Evolutionary conservation across 148 eudicot genomes (phyloP), one percentile per base, ranked within the genome.

Genomic region (Nepenthes gracilis): DNA sequence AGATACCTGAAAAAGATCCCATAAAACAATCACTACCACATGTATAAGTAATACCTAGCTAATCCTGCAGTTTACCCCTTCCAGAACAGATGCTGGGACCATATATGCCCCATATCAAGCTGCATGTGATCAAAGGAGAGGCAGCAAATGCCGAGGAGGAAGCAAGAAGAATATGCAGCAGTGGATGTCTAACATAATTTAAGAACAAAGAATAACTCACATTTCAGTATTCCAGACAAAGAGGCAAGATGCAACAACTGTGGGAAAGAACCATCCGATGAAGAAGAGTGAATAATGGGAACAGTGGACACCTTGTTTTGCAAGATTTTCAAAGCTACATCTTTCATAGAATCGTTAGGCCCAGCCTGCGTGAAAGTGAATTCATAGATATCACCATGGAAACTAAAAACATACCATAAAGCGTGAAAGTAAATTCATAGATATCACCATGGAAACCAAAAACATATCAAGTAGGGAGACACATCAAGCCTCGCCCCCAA

Each of bases 161-260:
- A 40, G 15, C 1, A 52, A 1, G 55, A 32, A 12, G 8, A n/a
- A 6, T 52, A 12, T 12, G 14, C 58, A 9, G 12, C 32, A 35
- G 34, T 2, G 14, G 36, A 55, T 33, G 14, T 32, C 6, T 33
- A 35, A 4, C 6, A 35, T 35, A 6, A 9, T 55, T 33, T n/a
- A 54, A 40, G 10, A 40, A 15, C 15, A 60, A 67, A 33, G 1
- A 12, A 11, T 60, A 70, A 52, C 91, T 77, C 61, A 87, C 97
- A 85, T 62, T 87, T 85, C 14, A 90, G 80, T 47, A 90, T 83
- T 62, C 83, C 97, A 64, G 91, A 85, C 62, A 90, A 72, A 33
- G 95, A 84, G 52, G 95, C 95, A 58, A 87, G 72, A 74, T 90
- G 92, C 50, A 90, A 75, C 35, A 90, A 75, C 81, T 90, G 95